Base-by-base conservation (phyloP, 495 filamentous ascomycete species). In the Aspergillus nidulans region DNA sequence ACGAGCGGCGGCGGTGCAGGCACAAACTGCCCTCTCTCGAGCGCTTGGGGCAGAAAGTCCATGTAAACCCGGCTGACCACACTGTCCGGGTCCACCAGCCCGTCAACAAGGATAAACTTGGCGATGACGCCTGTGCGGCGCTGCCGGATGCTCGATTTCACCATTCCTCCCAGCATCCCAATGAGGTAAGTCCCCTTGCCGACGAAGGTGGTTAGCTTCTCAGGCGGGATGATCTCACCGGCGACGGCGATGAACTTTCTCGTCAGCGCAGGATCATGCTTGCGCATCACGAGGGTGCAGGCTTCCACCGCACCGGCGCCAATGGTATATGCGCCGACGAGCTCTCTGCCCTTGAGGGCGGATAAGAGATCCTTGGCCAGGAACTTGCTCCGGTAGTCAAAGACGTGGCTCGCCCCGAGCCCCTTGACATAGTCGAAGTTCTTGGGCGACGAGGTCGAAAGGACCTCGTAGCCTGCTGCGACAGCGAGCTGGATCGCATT, bases 401-500 rank as follows among this genome's bases (percentile, higher is more conserved):
- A 81, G 0, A 76, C 79, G 12, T 69, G 39, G 23, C 43, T 69
- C 0, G 84, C 85, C 6, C 85, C 84, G 0, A 85, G 71, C 1
- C 49, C 56, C 56, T 75, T 77, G 28, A 81, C 64, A 45, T 74
- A 77, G 1, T 75, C 75, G 41, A 78, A 74, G 62, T 87, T 87
- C 56, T 72, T 72, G 2, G 68, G 66, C 1, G 75, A 79, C 0
- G 80, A 69, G 0, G 82, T 85, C 0, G 78, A 67, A 38, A 86
- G 62, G 4, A 88, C 84, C 9, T 78, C 73, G 21, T 78, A 77
- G 1, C 85, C 85, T 0, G 84, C 72, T 0, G 79, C 75, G 2
- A 67, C 67, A 6, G 81, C 82, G 19, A 86, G 77, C 62, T 88
- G 86, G 50, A 87, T 82, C 0, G 79, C 81, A 49, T 75, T 77